These are phyloP conservation scores for Nissolia schottii DNA, from an alignment of 306 rosid species.

Conservation along the genomic window DNA sequence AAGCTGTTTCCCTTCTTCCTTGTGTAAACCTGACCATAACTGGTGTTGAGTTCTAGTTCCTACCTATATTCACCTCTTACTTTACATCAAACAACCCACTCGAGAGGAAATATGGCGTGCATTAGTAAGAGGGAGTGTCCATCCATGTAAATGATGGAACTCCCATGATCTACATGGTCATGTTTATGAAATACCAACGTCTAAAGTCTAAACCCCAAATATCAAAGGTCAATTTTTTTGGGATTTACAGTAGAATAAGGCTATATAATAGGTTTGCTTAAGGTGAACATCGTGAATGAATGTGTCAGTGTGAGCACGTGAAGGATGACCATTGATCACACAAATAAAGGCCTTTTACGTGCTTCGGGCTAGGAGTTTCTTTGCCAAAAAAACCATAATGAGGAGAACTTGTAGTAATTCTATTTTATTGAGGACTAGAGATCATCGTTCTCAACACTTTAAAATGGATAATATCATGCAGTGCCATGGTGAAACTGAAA, in stretches of 20 bases:
- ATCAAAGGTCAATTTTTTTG: background rate
- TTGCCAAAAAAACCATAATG: slow-evolving; percentile 4
- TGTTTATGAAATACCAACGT: background rate
- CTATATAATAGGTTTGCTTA: background rate
- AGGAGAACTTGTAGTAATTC: background rate
- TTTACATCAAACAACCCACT: background rate
- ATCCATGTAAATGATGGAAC: slow-evolving; percentile 1
- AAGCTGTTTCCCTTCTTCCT: too few relatives aligned
- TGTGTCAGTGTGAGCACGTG: background rate
- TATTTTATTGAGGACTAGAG: background rate
- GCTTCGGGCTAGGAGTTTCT: background rate
- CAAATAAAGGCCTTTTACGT: background rate
- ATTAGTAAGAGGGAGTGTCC: background rate
- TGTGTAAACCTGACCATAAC: too few relatives aligned
- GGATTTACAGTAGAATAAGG: background rate
- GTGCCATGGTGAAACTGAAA: background rate
- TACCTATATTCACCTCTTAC: background rate
- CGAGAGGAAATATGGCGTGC: background rate
- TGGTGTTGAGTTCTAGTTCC: background rate
- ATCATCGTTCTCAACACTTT: background rate
- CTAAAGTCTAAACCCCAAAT: background rate
- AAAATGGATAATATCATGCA: background rate
- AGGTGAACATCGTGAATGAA: background rate
- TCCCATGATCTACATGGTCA: background rate
- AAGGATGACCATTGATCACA: background rate